Conservation (phyloP, 2,329 filamentous ascomycete genomes). For the Penicillium sp. region DNA sequence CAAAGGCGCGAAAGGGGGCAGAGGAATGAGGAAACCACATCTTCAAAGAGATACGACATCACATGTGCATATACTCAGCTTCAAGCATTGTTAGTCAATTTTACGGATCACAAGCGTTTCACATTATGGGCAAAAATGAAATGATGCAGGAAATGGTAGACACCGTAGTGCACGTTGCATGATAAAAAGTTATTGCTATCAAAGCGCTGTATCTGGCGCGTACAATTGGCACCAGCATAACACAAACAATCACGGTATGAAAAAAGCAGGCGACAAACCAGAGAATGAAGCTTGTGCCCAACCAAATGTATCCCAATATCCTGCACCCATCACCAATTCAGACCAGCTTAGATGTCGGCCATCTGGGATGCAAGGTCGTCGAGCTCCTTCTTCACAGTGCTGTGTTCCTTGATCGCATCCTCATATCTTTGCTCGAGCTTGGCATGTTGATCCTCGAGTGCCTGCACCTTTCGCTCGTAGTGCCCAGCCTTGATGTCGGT, state of each 20-base stretch:
- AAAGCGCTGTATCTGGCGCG: conserved; percentile 17
- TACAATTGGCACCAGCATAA: conserved; percentile 17
- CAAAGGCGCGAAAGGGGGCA: conserved; percentile 51
- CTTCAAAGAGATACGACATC: conserved; percentile 1
- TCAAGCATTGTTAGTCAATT: background rate
- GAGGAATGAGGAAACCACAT: background rate
- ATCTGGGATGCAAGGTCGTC: conserved; percentile 89
- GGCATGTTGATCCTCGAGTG: conserved; percentile 85
- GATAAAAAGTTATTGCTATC: conserved; percentile 17
- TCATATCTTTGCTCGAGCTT: conserved; percentile 98
- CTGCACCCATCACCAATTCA: conserved; percentile 29
- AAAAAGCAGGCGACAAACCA: conserved; percentile 24
- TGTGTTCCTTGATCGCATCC: conserved; percentile 92
- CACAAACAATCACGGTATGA: conserved; percentile 28
- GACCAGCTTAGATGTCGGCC: conserved; percentile 73
- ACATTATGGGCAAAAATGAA: conserved; percentile 2
- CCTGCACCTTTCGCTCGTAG: conserved; percentile 98
- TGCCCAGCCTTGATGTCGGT: conserved; percentile 99
- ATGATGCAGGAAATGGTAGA: conserved; percentile 13
- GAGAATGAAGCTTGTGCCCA: conserved; percentile 26
- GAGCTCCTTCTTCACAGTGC: conserved; percentile 79
- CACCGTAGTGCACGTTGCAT: conserved; percentile 18
- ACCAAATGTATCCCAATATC: conserved; percentile 30
- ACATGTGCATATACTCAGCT: conserved; percentile 8
- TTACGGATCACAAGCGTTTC: conserved; percentile 2